Evolutionary conservation across 345 rosid genomes (phyloP).

Genomic region (Crucihimalaya himalaica): DNA sequence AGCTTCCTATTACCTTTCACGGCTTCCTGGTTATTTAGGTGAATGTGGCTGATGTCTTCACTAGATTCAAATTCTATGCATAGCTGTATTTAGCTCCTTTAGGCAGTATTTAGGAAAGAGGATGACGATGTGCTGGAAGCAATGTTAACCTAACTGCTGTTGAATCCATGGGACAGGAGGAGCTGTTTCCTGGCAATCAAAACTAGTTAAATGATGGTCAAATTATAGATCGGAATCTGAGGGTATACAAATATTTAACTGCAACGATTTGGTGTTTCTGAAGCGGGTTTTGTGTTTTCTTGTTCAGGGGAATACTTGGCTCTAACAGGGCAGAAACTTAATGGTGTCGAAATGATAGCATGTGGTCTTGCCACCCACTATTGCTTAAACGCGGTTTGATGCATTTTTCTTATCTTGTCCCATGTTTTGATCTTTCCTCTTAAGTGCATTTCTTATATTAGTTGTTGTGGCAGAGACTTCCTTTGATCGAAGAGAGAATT

Average conservation of each 20-base stretch:
- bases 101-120: too few relatives aligned
- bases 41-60: conserved; percentile 9
- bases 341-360: conserved; percentile 90
- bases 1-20: conserved; percentile 87
- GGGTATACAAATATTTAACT: conserved; percentile 4
- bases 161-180: too few relatives aligned
- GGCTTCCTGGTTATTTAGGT: conserved; percentile 88
- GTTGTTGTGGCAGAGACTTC: conserved; percentile 61
- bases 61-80: conserved; percentile 12
- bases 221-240: neutral
- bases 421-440: conserved; percentile 20
- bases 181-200: too few relatives aligned
- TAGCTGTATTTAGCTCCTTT: too few relatives aligned
- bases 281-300: conserved; percentile 13
- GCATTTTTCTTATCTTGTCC: conserved; percentile 4
- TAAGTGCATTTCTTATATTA: conserved; percentile 15
- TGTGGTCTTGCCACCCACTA: conserved; percentile 94
- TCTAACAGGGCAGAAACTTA: conserved; percentile 84
- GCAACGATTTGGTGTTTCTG: conserved; percentile 11
- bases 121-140: too few relatives aligned
- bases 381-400: conserved; percentile 64
- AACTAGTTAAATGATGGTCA: neutral
- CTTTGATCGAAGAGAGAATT: conserved; percentile 72
- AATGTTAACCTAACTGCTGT: too few relatives aligned
- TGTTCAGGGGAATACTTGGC: conserved; percentile 86